Evolutionary conservation across 352 stramenopile species (phyloP), one percentile per base, ranked within the genome.

Genomic region (Pythium dissotocum): DNA sequence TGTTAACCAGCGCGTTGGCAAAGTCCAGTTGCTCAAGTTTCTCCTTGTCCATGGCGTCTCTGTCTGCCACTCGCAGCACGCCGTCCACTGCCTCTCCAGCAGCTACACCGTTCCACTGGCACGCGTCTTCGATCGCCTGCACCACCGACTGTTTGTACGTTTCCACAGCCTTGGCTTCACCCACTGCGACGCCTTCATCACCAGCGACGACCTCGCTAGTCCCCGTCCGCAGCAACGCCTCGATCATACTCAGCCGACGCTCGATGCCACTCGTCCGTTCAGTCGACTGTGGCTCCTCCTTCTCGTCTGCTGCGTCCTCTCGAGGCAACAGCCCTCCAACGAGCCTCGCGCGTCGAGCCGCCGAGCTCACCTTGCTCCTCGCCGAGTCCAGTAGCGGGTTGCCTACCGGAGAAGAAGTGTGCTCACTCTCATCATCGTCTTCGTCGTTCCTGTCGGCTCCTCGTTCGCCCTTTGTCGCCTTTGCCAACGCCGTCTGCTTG

Each of bases 401-500:
- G 2, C 4, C 21, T 4, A 4, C 3, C 10, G 21, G 12, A 18
- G 0, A 40, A 14, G 28, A 52, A 6, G 44, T 24, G 6, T 21
- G n/a, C 7, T 54, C 51, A n/a, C 24, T 18, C 12, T 2, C 28
- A 24, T 12, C 36, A 6, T 52, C 44, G n/a, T 64, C 35, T 8
- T 53, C 38, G 12, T 9, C 24, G 24, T 56, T 38, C 53, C 24
- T 36, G 16, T 35, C 9, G 2, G 21, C 8, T 21, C 71, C 21
- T 30, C 13, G 5, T 52, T 48, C 26, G 13, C 30, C 26, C 48
- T 8, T 26, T 2, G 52, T 56, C 33, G 59, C 38, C 35, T 67
- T 60, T 6, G 76, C 26, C n/a, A 79, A 46, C 32, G 76, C 65
- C 24, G 28, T 21, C 44, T 78, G 76, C 48, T 88, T 88, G 10